Evolutionary conservation across 768 basidiomycete genomes (phyloP).

Genomic region (Auriscalpium microsporum): DNA sequence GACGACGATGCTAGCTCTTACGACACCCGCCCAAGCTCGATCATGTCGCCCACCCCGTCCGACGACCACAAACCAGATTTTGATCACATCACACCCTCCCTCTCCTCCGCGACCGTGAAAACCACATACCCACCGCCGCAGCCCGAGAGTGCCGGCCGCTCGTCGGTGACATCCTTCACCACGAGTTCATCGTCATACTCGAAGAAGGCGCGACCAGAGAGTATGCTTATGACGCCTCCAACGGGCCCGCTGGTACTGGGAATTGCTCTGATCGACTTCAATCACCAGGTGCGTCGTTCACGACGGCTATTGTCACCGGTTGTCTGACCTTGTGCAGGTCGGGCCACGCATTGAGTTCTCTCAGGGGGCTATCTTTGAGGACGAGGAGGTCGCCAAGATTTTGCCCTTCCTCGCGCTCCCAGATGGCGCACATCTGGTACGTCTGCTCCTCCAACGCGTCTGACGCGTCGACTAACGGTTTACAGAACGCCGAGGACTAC

Average conservation of each 20-base stretch:
- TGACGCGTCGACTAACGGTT: slow-evolving; percentile 9
- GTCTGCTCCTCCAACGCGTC: slow-evolving; percentile 19
- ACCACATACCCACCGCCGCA: slow-evolving; percentile 54
- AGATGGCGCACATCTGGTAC: slow-evolving; percentile 90
- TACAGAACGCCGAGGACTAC: slow-evolving; percentile 83
- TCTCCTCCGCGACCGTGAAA: background rate
- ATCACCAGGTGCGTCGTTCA: slow-evolving; percentile 63
- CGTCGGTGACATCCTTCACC: slow-evolving; percentile 53
- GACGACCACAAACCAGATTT: slow-evolving; percentile 1
- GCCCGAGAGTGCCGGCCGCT: slow-evolving; percentile 36
- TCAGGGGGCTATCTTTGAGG: slow-evolving; percentile 68
- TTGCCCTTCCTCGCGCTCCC: slow-evolving; percentile 95
- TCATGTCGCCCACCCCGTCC: slow-evolving; percentile 4
- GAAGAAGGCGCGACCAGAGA: slow-evolving; percentile 72
- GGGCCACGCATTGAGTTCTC: slow-evolving; percentile 89
- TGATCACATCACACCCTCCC: slow-evolving; percentile 2
- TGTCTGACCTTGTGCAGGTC: slow-evolving; percentile 39
- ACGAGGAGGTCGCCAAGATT: slow-evolving; percentile 78
- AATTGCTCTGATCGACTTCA: slow-evolving; percentile 90
- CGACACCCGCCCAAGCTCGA: slow-evolving; percentile 5
- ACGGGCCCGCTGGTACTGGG: slow-evolving; percentile 67
- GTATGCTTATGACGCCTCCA: slow-evolving; percentile 55
- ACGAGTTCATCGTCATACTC: slow-evolving; percentile 42
- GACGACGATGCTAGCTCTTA: slow-evolving; percentile 5
- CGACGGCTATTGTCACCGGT: background rate